Evolutionary conservation across 192 early-diverging fungal species (phyloP), one percentile per base, ranked within the genome.

Genomic region (Rhizoclosmatium globosum): DNA sequence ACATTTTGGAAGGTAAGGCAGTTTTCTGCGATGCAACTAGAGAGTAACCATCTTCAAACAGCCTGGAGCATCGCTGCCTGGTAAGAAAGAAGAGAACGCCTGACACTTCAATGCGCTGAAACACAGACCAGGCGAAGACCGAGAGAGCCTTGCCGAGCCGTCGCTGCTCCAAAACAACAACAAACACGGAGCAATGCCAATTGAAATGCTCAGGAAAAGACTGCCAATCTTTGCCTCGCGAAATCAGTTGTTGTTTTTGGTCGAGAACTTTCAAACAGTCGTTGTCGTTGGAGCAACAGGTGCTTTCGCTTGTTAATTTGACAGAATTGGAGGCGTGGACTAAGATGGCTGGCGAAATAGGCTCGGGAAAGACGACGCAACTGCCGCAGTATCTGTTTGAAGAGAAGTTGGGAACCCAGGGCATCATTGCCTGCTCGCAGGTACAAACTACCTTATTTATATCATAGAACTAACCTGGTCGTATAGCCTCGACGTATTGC

Each of bases 361-460:
- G 73, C 2, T 94, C 87, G 23, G 94, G 94, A 56, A 95, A 95
- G 82, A 92, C 94, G 2, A 95, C 94, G 47, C 94, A 95, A 80
- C 71, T 95, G 42, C 94, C 94, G 21, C 94, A 95, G 79, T 95
- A 92, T 83, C 57, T 95, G 15, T 83, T 90, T 57, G 94, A 95
- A 68, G 88, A 91, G 11, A 92, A 92, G 39, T 95, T 93, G 94
- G 85, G 91, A 15, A 81, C 74, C 3, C 72, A 76, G 42, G 91
- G 90, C 6, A 82, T 90, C 42, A 86, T 94, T 42, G 94, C 92
- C 4, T 95, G 93, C 76, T 92, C 92, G 39, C 94, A 94, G 85
- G 91, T 92, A 78, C 50, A 53, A 7, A 53, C 17, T 13, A 53
- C 9, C 50, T 53, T 7, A 53, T 53, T 53, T 7, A 53, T 53